Conservation (phyloP, 441 rosid genomes). For the Monsonia emarginata region DNA sequence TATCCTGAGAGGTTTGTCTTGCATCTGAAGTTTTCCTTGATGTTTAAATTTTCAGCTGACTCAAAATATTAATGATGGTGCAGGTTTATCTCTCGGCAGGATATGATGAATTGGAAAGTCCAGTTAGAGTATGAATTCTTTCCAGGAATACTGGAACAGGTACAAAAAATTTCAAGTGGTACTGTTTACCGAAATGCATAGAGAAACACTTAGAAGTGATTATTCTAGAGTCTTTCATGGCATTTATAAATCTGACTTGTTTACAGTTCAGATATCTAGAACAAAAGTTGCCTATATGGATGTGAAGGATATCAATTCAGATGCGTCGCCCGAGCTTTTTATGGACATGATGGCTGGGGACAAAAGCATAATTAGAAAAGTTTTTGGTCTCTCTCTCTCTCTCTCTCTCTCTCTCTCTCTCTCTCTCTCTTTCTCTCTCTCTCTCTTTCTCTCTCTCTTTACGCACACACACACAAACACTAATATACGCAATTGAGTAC, state of each 20-base stretch:
- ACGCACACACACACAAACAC: background rate
- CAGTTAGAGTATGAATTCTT: slow-evolving; percentile 50
- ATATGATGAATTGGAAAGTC: slow-evolving; percentile 76
- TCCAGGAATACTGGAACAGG: slow-evolving; percentile 50
- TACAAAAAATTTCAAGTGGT: slow-evolving; percentile 23
- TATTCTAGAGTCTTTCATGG: slow-evolving; percentile 24
- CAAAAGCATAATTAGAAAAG: slow-evolving; percentile 63
- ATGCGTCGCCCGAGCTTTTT: slow-evolving; percentile 53
- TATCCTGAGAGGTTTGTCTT: slow-evolving; percentile 55
- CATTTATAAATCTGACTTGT: slow-evolving; percentile 66
- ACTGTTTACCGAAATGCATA: slow-evolving; percentile 3
- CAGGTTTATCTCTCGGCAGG: slow-evolving; percentile 63
- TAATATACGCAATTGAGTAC: background rate
- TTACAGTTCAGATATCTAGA: slow-evolving; percentile 94
- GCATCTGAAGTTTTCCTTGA: background rate
- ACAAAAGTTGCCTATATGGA: slow-evolving; percentile 70
- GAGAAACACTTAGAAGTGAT: slow-evolving; percentile 10
- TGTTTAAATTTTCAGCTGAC: slow-evolving; percentile 2
- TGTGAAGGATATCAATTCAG: slow-evolving; percentile 48
- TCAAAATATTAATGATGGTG: slow-evolving; percentile 20
- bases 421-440: no score
- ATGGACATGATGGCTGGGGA: slow-evolving; percentile 61
- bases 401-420: background rate
- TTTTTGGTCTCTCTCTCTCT: slow-evolving; percentile 52
- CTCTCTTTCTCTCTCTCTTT: background rate